These are phyloP conservation scores for Peterozyma toletana DNA, from an alignment of 805 yeast species.

Conservation along the genomic window DNA sequence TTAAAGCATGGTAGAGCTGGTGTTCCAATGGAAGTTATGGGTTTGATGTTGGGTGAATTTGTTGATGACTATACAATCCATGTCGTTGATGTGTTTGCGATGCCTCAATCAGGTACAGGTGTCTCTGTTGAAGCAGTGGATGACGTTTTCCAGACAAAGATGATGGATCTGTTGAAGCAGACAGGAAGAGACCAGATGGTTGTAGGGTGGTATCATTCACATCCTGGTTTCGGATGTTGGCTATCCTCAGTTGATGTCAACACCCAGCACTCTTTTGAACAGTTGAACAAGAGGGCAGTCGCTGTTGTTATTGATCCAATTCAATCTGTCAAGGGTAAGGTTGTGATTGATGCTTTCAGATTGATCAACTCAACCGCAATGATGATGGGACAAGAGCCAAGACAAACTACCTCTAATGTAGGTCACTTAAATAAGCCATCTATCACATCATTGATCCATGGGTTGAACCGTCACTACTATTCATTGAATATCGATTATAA, in stretches of 20 bases:
- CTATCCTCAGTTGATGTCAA: slow-evolving; percentile 94
- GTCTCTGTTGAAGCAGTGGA: slow-evolving; percentile 99
- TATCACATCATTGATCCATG: slow-evolving; percentile 94
- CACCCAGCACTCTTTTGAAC: slow-evolving; percentile 97
- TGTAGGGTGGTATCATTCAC: slow-evolving; percentile 99
- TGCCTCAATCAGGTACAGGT: slow-evolving; percentile 98
- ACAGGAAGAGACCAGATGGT: slow-evolving; percentile 99
- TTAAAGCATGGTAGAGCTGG: slow-evolving; percentile 95
- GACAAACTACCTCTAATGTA: slow-evolving; percentile 93
- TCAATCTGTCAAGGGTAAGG: slow-evolving; percentile 97
- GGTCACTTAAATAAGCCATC: slow-evolving; percentile 95
- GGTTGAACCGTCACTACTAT: slow-evolving; percentile 93
- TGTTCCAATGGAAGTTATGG: slow-evolving; percentile 82
- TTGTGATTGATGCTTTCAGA: slow-evolving; percentile 97
- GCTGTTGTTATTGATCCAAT: slow-evolving; percentile 99
- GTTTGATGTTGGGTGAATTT: slow-evolving; percentile 96
- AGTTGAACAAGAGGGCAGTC: slow-evolving; percentile 89
- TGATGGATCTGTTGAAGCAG: slow-evolving; percentile 99
- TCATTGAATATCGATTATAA: slow-evolving; percentile 92
- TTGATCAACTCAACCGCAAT: slow-evolving; percentile 79
- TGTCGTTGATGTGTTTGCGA: slow-evolving; percentile 97
- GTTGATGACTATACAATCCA: slow-evolving; percentile 96
- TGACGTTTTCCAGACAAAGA: slow-evolving; percentile 95
- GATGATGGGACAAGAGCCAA: slow-evolving; percentile 96
- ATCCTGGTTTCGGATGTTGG: slow-evolving; percentile 99